Conservation (phyloP, 2,329 filamentous ascomycete genomes). For the Hypocreales sp. region DNA sequence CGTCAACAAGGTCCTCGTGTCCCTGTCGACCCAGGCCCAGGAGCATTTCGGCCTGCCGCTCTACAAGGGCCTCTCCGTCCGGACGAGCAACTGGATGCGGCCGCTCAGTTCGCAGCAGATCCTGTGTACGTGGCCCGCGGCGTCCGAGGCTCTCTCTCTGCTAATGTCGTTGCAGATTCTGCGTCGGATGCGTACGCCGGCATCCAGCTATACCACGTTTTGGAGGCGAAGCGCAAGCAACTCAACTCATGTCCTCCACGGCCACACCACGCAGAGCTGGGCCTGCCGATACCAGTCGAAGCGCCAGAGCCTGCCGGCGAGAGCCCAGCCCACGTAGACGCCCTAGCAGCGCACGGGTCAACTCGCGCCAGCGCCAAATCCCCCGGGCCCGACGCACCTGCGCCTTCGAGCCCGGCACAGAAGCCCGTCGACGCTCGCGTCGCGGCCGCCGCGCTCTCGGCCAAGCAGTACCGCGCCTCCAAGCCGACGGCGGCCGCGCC, state of each 20-base stretch:
- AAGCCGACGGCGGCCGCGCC: slow-evolving; percentile 9
- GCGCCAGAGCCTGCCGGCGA: neutral
- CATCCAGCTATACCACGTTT: slow-evolving; percentile 52
- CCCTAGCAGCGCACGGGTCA: too few relatives aligned
- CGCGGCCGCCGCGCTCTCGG: slow-evolving; percentile 24
- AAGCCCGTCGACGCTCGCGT: slow-evolving; percentile 23
- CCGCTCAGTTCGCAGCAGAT: slow-evolving; percentile 49
- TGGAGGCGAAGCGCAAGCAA: slow-evolving; percentile 52
- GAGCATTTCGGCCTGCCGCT: slow-evolving; percentile 59
- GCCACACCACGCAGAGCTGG: slow-evolving; percentile 52
- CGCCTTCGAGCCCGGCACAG: too few relatives aligned
- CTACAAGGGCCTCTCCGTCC: slow-evolving; percentile 54
- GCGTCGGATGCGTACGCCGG: slow-evolving; percentile 75
- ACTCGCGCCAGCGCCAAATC: too few relatives aligned
- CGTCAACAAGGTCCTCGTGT: slow-evolving; percentile 54
- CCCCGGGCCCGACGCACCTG: too few relatives aligned
- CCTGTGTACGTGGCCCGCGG: slow-evolving; percentile 37
- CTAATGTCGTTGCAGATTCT: slow-evolving; percentile 35
- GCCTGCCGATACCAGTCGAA: slow-evolving; percentile 38
- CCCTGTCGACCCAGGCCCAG: slow-evolving; percentile 53
- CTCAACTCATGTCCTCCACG: slow-evolving; percentile 56
- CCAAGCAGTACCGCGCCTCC: slow-evolving; percentile 18
- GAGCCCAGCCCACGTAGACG: too few relatives aligned
- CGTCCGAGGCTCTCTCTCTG: slow-evolving; percentile 1
- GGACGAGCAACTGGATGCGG: slow-evolving; percentile 60